Evolutionary conservation across 2,329 filamentous ascomycete genomes (phyloP), one percentile per base, ranked within the genome.

Genomic region (Colletotrichum sp.): DNA sequence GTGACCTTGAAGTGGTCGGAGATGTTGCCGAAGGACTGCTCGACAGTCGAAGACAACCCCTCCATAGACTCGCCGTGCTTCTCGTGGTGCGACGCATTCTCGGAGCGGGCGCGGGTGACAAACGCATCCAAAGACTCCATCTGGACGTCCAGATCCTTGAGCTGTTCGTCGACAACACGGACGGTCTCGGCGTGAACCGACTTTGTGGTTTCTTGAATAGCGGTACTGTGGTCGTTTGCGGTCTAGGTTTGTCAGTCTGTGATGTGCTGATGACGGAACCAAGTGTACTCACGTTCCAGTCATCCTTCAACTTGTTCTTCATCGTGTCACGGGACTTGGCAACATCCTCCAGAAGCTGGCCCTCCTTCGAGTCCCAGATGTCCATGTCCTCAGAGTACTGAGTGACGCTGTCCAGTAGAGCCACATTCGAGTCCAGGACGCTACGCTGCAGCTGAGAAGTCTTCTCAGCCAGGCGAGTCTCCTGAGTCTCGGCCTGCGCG

Each of bases 101-200:
- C 94, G 2, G 91, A 91, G 76, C 93, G 92, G 66, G 97, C 96
- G 36, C 94, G 93, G 36, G 93, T 90, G 52, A 98, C 95, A 80
- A 98, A 98, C 78, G 96, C 95, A 80, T 98, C 96, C 9, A 99
- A 90, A 2, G 95, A 94, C 72, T 93, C 91, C 91, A 99, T 96
- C 84, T 98, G 95, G n/a, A 89, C 90, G 76, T 94, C 93, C 81
- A 99, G 94, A 79, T 98, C 95, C 71, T 91, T 90, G 86, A 97
- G 94, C 85, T 99, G 97, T 73, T 94, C 93, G 80, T 96, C 94
- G 15, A 98, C 96, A 74, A 97, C 96, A 8, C 93, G 93, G 34
- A 98, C 92, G 0, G 96, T 98, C 85, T 98, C 94, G 39, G 94
- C 94, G 79, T 99, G 96, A 2, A 98, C 96, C 4, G 95, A 95